Evolutionary conservation across 192 early-diverging fungal genomes (phyloP), one percentile per base, ranked within the genome.

Genomic region (Mortierella alpina): DNA sequence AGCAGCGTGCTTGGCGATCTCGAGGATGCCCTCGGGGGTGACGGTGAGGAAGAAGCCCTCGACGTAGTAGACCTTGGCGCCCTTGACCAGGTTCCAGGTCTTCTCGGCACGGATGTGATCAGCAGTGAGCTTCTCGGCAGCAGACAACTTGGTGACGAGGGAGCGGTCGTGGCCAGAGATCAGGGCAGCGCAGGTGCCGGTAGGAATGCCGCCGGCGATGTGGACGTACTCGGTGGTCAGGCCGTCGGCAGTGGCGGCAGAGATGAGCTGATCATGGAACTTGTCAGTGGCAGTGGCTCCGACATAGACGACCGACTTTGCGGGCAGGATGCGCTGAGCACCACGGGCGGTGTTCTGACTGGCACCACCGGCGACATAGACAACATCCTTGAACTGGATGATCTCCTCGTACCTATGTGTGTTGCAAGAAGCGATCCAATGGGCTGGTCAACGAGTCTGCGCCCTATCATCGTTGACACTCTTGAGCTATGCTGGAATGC

Each of bases 11-110:
- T 96, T 89, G 83, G 95, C 96, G 66, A 98, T 84, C 44, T 90
- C 86, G 82, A 94, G 86, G 65, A 94, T 95, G 53, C 96, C 93
- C 23, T 91, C 90, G 48, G 91, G 91, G 70, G 93, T 94, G 69
- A 96, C 96, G 40, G 98, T 95, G 64, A 97, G 82, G 92, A 97
- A 97, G 90, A 93, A 99, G 40, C 95, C 96, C 58, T 93, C 94
- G 79, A 97, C 88, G 89, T 99, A 99, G 88, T 88, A 97, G 89
- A 89, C 92, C 76, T 94, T 88, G 59, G 96, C 96, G 59, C 88
- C 83, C 85, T 97, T 93, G 64, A 99, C 94, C 41, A 92, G 82
- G 65, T 83, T 76, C 98, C 96, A 97, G 87, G 92, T 94, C 80
- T 93, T 91, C 58, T 93, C 90, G 42, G 75, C 68, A 62, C 88